phyloP scores from a whole-genome alignment of 768 basidiomycete genomes.

The Mycena vitilis region DNA sequence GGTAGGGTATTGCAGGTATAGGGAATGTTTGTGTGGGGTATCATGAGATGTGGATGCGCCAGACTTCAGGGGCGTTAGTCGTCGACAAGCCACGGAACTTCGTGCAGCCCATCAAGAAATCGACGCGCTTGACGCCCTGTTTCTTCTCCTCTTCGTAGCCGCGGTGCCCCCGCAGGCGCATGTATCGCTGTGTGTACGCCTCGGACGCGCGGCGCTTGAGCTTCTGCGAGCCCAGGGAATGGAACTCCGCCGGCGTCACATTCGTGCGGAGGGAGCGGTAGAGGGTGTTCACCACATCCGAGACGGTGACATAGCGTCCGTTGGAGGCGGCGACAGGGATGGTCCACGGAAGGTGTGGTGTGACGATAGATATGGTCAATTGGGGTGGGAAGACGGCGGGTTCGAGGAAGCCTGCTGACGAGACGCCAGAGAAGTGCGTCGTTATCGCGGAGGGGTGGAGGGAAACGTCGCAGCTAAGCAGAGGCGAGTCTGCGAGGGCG shows the following conservation, averaged over 20 bases:
- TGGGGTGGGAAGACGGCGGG: conserved; percentile 33
- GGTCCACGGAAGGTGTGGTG: conserved; percentile 32
- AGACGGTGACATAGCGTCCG: conserved; percentile 46
- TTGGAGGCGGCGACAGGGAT: conserved; percentile 37
- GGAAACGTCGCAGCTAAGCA: conserved; percentile 23
- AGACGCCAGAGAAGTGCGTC: conserved; percentile 9
- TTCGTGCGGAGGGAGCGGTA: conserved; percentile 50
- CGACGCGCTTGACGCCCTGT: conserved; percentile 53
- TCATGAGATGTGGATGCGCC: conserved; percentile 15
- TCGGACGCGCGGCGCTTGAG: conserved; percentile 41
- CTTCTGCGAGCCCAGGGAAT: conserved; percentile 39
- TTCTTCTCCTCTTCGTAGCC: conserved; percentile 44
- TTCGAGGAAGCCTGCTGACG: conserved; percentile 19
- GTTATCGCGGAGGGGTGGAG: conserved; percentile 20
- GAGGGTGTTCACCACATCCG: conserved; percentile 50
- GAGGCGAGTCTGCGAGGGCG: conserved; percentile 8
- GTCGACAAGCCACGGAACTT: conserved; percentile 17
- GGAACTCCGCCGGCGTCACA: conserved; percentile 47
- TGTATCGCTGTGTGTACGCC: conserved; percentile 47
- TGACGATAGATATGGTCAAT: conserved; percentile 19
- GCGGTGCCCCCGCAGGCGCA: conserved; percentile 37
- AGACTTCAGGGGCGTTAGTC: conserved; percentile 4
- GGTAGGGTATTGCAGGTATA: not conserved
- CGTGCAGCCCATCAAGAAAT: conserved; percentile 47
- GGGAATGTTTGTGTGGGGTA: not conserved